Conservation (phyloP, 2,329 filamentous ascomycete species). For the Beauveria sp. region DNA sequence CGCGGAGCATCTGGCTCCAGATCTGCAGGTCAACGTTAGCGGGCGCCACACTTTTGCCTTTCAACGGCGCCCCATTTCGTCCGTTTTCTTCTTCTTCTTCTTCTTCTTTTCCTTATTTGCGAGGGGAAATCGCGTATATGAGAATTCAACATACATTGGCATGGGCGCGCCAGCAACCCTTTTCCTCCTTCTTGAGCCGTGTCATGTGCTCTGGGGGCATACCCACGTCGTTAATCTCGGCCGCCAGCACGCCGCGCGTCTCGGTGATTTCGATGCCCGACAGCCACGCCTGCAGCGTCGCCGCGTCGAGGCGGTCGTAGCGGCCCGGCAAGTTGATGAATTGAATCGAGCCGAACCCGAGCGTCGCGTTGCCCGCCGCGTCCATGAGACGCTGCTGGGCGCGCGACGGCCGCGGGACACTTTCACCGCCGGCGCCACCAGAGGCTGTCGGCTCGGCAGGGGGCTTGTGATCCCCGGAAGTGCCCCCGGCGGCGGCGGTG, state of each 20-base stretch:
- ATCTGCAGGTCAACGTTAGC: conserved; percentile 14
- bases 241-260: conserved; percentile 15
- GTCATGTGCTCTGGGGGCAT: conserved; percentile 18
- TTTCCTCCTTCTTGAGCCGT: conserved; percentile 16
- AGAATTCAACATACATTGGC: conserved; percentile 17
- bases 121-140: too few relatives aligned
- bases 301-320: conserved; percentile 21
- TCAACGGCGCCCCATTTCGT: too few relatives aligned
- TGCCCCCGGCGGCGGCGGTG: neutral
- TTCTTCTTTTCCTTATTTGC: neutral
- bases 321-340: conserved; percentile 19
- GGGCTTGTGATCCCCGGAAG: neutral
- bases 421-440: too few relatives aligned
- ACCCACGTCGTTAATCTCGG: conserved; percentile 17
- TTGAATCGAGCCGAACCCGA: conserved; percentile 16
- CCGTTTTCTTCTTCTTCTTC: too few relatives aligned
- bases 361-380: conserved; percentile 19
- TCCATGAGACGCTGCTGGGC: conserved; percentile 1
- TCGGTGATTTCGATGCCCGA: conserved; percentile 19
- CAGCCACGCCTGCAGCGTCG: conserved; percentile 21
- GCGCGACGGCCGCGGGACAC: neutral
- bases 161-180: conserved; percentile 21
- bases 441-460: neutral
- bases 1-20: conserved; percentile 20
- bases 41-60: neutral